Percentiles rank a stretch among this genome's conserved stretches.
These are phyloP conservation scores for Ceratobasidium theobromae DNA, from an alignment of 1,284 basidiomycete species.

Conservation along the genomic window DNA sequence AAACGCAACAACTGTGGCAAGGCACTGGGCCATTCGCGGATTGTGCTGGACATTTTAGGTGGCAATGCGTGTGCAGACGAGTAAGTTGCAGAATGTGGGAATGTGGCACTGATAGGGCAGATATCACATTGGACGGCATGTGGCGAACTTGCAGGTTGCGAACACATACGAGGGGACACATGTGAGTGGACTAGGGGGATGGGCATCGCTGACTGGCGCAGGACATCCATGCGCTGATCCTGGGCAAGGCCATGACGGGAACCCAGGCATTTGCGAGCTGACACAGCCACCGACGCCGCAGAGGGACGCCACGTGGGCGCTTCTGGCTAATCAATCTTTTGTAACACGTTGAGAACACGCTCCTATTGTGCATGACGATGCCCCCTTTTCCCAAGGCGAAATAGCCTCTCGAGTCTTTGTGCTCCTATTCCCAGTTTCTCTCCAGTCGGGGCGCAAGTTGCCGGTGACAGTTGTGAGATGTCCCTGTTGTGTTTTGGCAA, in stretches of 20 bases:
- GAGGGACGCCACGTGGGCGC: neutral
- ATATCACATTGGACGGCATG: slow-evolving; percentile 88
- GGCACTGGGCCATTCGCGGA: slow-evolving; percentile 77
- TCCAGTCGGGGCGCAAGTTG: too few relatives aligned
- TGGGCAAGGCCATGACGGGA: slow-evolving; percentile 90
- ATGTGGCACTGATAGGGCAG: slow-evolving; percentile 43
- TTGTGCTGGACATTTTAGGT: slow-evolving; percentile 84
- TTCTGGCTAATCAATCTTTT: neutral
- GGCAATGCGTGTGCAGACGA: slow-evolving; percentile 91
- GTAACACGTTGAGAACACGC: slow-evolving; percentile 1
- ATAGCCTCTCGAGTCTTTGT: neutral
- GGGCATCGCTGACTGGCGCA: slow-evolving; percentile 40
- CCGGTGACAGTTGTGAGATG: too few relatives aligned
- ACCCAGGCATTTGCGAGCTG: slow-evolving; percentile 69
- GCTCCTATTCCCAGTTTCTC: neutral
- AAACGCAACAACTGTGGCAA: slow-evolving; percentile 97
- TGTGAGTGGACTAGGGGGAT: slow-evolving; percentile 44
- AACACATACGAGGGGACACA: slow-evolving; percentile 89
- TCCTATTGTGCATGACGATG: neutral
- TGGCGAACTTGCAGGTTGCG: slow-evolving; percentile 86
- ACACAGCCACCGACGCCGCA: slow-evolving; percentile 2
- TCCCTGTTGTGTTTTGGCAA: too few relatives aligned
- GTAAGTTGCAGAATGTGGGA: slow-evolving; percentile 49
- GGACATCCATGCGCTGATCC: slow-evolving; percentile 84
- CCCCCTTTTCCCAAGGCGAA: neutral